Evolutionary conservation across 306 rosid species (phyloP), one percentile per base, ranked within the genome.

Genomic region (Prunus armeniaca): DNA sequence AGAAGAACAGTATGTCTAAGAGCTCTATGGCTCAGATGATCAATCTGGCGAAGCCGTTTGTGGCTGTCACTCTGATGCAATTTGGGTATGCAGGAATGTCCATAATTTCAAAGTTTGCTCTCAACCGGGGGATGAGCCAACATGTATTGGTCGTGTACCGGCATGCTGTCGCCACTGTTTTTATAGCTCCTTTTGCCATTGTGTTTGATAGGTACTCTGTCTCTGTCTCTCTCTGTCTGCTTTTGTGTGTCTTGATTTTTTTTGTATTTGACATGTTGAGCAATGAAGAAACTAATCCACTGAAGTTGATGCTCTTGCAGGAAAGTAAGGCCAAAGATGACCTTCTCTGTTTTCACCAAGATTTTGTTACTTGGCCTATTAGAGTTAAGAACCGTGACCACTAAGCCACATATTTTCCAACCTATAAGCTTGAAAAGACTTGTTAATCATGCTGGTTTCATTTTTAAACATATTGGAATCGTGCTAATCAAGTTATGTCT

Each of bases 301-400:
- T 65, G 67, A 63, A 55, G 57, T 14, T 20, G 14, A 30, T 76
- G 60, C 27, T 76, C 34, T 62, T 34, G 67, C 83, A 89, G 88
- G 84, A 87, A 83, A 69, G 43, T 58, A 41, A 79, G 91, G 83
- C 88, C 91, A 20, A 81, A 80, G 72, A 80, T 89, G 93, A 82
- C 88, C 12, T 41, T 46, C 6, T 60, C 88, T 12, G 2, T 82
- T 67, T 78, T 85, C 12, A 47, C 19, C 32, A 89, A 80, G 80
- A 81, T 87, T 47, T 6, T 73, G 78, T 14, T 84, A 4, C 81
- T 85, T 18, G 85, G 77, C 71, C 77, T 87, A 19, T 38, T 80
- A 34, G 90, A 84, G 90, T 84, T 52, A 73, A 32, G 80, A 13
- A 17, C 63, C 69, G 61, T 25, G 27, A 43, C n/a, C 25, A 46